Percentiles rank a stretch among this genome's conserved stretches.
phyloP scores from a whole-genome alignment of 1,139 yeast genomes.

The Yamadazyma trypodendri region DNA sequence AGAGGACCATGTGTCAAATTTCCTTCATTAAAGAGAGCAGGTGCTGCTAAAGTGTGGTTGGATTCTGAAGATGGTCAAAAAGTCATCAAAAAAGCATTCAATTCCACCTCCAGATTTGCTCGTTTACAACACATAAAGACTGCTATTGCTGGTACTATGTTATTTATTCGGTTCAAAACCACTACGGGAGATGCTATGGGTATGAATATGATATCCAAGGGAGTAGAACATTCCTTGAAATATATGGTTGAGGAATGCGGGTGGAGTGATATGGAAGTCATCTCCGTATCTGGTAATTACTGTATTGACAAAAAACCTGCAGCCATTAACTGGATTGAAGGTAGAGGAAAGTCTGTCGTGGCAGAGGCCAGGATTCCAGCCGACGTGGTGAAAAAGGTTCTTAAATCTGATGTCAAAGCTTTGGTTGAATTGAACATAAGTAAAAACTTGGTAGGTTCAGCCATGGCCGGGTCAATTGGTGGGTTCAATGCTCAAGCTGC shows the following conservation, averaged over 20 bases:
- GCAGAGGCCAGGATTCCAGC: slow-evolving; percentile 95
- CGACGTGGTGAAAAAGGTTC: slow-evolving; percentile 72
- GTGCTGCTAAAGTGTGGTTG: slow-evolving; percentile 92
- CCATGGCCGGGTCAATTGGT: slow-evolving; percentile 98
- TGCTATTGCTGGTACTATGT: slow-evolving; percentile 90
- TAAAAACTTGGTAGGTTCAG: slow-evolving; percentile 92
- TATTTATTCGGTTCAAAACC: slow-evolving; percentile 89
- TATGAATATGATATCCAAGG: slow-evolving; percentile 99
- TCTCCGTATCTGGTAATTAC: slow-evolving; percentile 94
- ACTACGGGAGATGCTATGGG: slow-evolving; percentile 99
- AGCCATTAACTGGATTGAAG: slow-evolving; percentile 98
- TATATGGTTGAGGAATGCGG: slow-evolving; percentile 88
- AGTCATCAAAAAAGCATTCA: slow-evolving; percentile 81
- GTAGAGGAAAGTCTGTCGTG: slow-evolving; percentile 96
- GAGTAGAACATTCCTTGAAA: slow-evolving; percentile 84
- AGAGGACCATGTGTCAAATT: slow-evolving; percentile 97
- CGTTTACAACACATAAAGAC: slow-evolving; percentile 88
- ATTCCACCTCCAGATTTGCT: slow-evolving; percentile 96
- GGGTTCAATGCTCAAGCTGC: slow-evolving; percentile 99
- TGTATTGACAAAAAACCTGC: slow-evolving; percentile 98
- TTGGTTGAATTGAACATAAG: slow-evolving; percentile 84
- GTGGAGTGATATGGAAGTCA: slow-evolving; percentile 88
- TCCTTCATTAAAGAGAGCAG: slow-evolving; percentile 80
- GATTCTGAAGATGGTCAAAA: slow-evolving; percentile 93
- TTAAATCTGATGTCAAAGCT: slow-evolving; percentile 91